Base-by-base conservation (phyloP, 2,329 filamentous ascomycete species). In the Cladosporium sp. region DNA sequence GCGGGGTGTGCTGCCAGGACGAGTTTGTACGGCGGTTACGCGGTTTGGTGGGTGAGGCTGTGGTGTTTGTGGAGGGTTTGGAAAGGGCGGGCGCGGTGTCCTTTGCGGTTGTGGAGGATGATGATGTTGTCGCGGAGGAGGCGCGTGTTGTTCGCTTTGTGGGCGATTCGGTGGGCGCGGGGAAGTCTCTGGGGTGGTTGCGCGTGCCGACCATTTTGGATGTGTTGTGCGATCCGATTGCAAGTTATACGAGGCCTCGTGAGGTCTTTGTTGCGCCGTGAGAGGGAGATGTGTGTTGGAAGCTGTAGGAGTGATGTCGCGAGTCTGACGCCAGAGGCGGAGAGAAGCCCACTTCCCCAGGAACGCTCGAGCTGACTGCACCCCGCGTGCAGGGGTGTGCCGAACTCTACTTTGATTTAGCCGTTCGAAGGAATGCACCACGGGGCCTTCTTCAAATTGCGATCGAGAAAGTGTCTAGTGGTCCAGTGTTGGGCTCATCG, bases 1-100 rank as follows among this genome's bases (percentile, higher is more conserved):
- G 79, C 3, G 82, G 80, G 0, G 77, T 82, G 63, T 87, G 83
- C 9, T 77, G 73, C 80, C 82, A 82, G 46, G 35, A 35, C 4
- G 34, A 14, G 35, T 6, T 13, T 14, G 35, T 38, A 52, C 10
- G 35, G 22, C 46, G 28, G 45, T 37, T 16, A 28, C 28, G 35
- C 8, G 19, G 48, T 38, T 38, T 13, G n/a, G 42, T 32, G 13
- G 42, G 55, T 22, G 46, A 19, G 37, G 43, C 34, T 31, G 37
- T 49, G 43, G 32, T 28, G n/a, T 50, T 54, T 18, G 54, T 2
- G 13, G 52, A 54, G 14, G 54, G 13, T 9, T 40, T 54, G 2
- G 35, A 44, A 10, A 51, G 35, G 2, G 44, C 16, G 7, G 57
- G 44, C 11, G 51, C 42, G 1, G 46, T 32, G 9, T 42, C 32